phyloP scores from a whole-genome alignment of 1,284 basidiomycete species.

The Tilletia caries region DNA sequence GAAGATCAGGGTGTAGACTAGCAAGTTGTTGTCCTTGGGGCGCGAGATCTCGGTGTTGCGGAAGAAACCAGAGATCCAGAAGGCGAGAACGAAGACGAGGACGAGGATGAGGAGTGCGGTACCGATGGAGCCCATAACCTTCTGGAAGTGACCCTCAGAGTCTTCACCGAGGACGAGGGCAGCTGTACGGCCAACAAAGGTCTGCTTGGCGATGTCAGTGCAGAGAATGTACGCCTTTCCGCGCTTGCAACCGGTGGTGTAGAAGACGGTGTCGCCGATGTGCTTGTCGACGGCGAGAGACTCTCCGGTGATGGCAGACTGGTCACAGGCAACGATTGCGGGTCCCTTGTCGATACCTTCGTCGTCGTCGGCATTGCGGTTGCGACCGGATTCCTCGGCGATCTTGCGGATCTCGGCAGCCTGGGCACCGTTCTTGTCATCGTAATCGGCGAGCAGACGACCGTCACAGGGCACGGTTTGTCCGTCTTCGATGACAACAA shows the following conservation, averaged over 20 bases:
- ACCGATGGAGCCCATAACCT: slow-evolving; percentile 60
- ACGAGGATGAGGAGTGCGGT: slow-evolving; percentile 60
- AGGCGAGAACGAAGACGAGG: slow-evolving; percentile 58
- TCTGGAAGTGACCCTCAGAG: slow-evolving; percentile 59
- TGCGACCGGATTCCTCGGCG: slow-evolving; percentile 44
- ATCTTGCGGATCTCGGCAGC: slow-evolving; percentile 50
- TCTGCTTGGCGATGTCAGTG: slow-evolving; percentile 58
- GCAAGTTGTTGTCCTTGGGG: slow-evolving; percentile 59
- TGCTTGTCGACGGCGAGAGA: slow-evolving; percentile 62
- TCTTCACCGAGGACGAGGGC: slow-evolving; percentile 55
- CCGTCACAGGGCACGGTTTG: slow-evolving; percentile 61
- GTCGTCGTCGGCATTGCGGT: slow-evolving; percentile 53
- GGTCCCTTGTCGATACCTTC: slow-evolving; percentile 58
- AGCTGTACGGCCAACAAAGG: slow-evolving; percentile 59
- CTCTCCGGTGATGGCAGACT: slow-evolving; percentile 62
- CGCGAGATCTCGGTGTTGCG: slow-evolving; percentile 57
- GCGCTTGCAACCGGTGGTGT: slow-evolving; percentile 58
- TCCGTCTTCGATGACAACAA: slow-evolving; percentile 58
- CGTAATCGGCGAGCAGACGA: slow-evolving; percentile 59
- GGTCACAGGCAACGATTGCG: slow-evolving; percentile 59
- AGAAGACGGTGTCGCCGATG: slow-evolving; percentile 59
- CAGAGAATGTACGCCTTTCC: slow-evolving; percentile 60
- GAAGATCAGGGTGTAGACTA: slow-evolving; percentile 60
- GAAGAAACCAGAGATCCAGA: slow-evolving; percentile 60
- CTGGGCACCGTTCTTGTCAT: slow-evolving; percentile 51